These are phyloP conservation scores for Amanita pallidorosea DNA, from an alignment of 768 basidiomycete species.

Conservation along the genomic window DNA sequence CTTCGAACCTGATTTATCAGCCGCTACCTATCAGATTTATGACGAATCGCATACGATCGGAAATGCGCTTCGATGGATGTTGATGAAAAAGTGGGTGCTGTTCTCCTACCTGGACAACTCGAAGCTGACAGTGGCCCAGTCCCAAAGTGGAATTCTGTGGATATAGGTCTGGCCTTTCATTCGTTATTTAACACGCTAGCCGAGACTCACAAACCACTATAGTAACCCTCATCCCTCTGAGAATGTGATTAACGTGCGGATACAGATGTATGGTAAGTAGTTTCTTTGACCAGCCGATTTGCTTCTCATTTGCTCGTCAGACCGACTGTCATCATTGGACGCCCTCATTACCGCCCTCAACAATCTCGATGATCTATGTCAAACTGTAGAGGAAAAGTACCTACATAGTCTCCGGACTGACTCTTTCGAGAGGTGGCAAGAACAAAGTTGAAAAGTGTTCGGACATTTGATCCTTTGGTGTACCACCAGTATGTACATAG, in stretches of 20 bases:
- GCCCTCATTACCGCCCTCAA: constrained; percentile 69
- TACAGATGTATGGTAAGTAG: constrained; percentile 95
- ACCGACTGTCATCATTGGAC: constrained; percentile 76
- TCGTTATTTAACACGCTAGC: not conserved
- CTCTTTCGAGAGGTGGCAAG: constrained; percentile 57
- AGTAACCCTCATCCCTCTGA: constrained; percentile 96
- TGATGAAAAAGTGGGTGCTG: constrained; percentile 90
- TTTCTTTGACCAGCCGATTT: not conserved
- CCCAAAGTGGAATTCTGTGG: constrained; percentile 98
- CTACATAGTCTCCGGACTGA: constrained; percentile 41
- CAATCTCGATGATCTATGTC: constrained; percentile 70
- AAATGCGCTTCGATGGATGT: constrained; percentile 92
- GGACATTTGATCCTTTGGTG: too few relatives aligned
- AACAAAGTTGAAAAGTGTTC: constrained; percentile 38
- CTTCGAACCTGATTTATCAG: constrained; percentile 69
- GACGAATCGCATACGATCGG: constrained; percentile 97
- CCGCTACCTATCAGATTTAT: constrained; percentile 85
- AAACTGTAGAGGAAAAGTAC: constrained; percentile 62
- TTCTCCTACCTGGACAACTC: not conserved
- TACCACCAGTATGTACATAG: too few relatives aligned
- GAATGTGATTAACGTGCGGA: constrained; percentile 91
- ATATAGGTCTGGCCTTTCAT: constrained; percentile 57
- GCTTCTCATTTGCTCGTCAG: constrained; percentile 27
- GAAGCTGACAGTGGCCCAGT: constrained; percentile 27
- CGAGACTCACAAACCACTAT: constrained; percentile 3